Conservation (phyloP, 2,329 filamentous ascomycete genomes). For the Chaetoscypha palmicola region DNA sequence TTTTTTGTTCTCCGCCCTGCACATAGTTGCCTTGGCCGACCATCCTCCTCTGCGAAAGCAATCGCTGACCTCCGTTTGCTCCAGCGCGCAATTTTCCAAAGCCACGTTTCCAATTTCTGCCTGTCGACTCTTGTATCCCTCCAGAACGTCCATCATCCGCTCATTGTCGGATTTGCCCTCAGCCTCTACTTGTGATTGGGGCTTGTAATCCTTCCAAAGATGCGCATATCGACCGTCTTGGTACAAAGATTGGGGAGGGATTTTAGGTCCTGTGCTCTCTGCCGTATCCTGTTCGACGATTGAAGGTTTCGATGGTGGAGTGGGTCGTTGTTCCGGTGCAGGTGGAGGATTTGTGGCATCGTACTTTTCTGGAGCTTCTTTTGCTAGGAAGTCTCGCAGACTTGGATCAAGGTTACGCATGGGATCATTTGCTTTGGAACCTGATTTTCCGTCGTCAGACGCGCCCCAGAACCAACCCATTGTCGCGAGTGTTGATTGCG, state of each 20-base stretch:
- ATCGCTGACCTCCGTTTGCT: conserved; percentile 73
- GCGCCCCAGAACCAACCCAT: conserved; percentile 33
- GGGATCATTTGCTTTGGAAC: conserved; percentile 38
- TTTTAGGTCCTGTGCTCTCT: conserved; percentile 11
- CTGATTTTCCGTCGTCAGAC: conserved; percentile 16
- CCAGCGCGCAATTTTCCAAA: conserved; percentile 85
- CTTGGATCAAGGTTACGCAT: conserved; percentile 56
- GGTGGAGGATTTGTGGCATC: conserved; percentile 19
- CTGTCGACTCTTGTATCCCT: conserved; percentile 77
- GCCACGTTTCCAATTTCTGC: conserved; percentile 71
- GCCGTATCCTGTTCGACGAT: conserved; percentile 8
- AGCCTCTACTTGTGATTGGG: conserved; percentile 61
- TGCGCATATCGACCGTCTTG: conserved; percentile 72
- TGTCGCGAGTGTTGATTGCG: conserved; percentile 8
- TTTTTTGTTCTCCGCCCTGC: conserved; percentile 64
- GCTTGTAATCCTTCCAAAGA: conserved; percentile 86
- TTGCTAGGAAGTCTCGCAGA: conserved; percentile 58
- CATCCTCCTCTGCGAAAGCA: conserved; percentile 72
- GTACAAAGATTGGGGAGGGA: conserved; percentile 46
- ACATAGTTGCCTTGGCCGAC: conserved; percentile 69
- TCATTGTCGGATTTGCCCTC: conserved; percentile 70
- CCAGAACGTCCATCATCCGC: conserved; percentile 70
- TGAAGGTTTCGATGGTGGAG: conserved; percentile 4
- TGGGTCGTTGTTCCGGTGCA: conserved; percentile 6
- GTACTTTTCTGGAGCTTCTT: conserved; percentile 53